Evolutionary conservation across 441 rosid species (phyloP), one percentile per base, ranked within the genome.

Genomic region (Francoa sonchifolia): DNA sequence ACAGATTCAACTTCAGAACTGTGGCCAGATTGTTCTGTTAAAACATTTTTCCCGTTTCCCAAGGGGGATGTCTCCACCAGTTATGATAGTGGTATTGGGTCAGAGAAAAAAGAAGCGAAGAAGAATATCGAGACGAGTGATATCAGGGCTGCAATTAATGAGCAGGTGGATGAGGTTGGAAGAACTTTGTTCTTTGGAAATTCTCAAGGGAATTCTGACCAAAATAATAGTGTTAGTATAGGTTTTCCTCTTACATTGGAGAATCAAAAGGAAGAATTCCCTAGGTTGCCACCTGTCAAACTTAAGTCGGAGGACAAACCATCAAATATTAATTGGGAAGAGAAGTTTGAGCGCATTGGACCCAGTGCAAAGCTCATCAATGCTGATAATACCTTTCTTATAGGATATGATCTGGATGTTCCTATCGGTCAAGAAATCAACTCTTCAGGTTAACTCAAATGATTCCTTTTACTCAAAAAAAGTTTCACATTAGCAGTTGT

Each of bases 371-470:
- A 69, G 73, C 78, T 61, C 35, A 54, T 61, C 20, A 47, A 60
- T 58, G 66, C 60, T 61, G 96, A 82, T 45, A 74, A 53, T 65
- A 42, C 71, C 44, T 69, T 77, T 48, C 74, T 68, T 5, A 63
- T 85, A 33, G 98, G 96, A 33, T 75, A 94, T 23, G 79, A 64
- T 67, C 66, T 89, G 42, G 92, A 85, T 57, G 82, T 89, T 61
- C 98, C 98, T 36, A 44, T 85, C 42, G 96, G 96, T 47, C 96
- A 85, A 61, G 98, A 89, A 60, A 68, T 79, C 53, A 67, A 43
- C 66, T 72, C 85, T 43, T 71, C 94, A 77, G 98, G 98, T 89
- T 42, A 61, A 74, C 55, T 63, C 13, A 20, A 47, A 25, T 26
- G 15, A 33, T 50, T 33, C 44, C n/a, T n/a, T n/a, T n/a, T n/a